Evolutionary conservation across 805 yeast genomes (phyloP).

Genomic region (Cyberlindnera meyerae): DNA sequence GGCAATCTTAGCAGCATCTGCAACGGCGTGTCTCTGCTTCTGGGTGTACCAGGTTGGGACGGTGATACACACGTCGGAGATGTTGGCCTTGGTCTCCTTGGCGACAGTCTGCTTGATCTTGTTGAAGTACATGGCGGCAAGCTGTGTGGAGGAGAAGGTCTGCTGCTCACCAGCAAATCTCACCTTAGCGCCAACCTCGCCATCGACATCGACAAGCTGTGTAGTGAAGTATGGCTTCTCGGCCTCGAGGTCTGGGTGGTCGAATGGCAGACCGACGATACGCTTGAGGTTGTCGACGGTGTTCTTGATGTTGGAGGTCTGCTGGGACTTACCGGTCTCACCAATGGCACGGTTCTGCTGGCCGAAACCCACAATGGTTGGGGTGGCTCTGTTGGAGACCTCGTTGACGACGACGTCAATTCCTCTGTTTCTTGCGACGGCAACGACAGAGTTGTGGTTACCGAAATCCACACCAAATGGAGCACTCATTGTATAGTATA

Average conservation of each 20-base stretch:
- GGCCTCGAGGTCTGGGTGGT: slow-evolving; percentile 69
- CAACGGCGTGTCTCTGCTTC: slow-evolving; percentile 91
- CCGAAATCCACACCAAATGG: slow-evolving; percentile 99
- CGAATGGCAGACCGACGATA: slow-evolving; percentile 70
- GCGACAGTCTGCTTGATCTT: slow-evolving; percentile 78
- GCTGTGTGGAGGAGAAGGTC: slow-evolving; percentile 82
- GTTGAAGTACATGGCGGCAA: slow-evolving; percentile 91
- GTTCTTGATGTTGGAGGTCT: slow-evolving; percentile 93
- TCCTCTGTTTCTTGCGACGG: slow-evolving; percentile 97
- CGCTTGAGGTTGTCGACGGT: slow-evolving; percentile 94
- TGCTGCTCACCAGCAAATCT: slow-evolving; percentile 74
- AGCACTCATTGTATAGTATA: slow-evolving; percentile 88
- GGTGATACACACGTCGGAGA: slow-evolving; percentile 85
- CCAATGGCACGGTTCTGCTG: slow-evolving; percentile 85
- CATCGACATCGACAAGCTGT: slow-evolving; percentile 67
- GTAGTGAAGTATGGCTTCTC: slow-evolving; percentile 75
- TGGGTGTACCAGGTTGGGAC: slow-evolving; percentile 98
- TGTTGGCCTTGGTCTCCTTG: slow-evolving; percentile 71
- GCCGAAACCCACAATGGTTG: slow-evolving; percentile 89
- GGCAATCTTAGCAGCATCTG: slow-evolving; percentile 93
- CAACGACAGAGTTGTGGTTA: slow-evolving; percentile 88
- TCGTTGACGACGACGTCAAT: slow-evolving; percentile 97
- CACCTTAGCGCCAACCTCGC: slow-evolving; percentile 80
- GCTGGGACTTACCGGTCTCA: slow-evolving; percentile 94
- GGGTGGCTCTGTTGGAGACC: slow-evolving; percentile 96